Conservation (phyloP, 225 moss, liverwort and hornwort species). For the Takakia lepidozioides region DNA sequence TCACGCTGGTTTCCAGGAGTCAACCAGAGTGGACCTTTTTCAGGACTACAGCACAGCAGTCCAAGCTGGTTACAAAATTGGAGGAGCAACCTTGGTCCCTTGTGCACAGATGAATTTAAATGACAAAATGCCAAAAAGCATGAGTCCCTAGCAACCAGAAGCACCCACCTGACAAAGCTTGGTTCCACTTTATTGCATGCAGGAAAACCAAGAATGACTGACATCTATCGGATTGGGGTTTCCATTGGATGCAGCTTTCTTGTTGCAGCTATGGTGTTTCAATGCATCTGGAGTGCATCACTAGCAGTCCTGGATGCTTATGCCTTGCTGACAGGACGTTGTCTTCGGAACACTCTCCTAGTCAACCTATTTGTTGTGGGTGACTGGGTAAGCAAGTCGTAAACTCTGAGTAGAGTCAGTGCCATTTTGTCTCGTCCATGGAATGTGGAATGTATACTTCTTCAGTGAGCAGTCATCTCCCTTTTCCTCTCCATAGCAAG, state of each 20-base stretch:
- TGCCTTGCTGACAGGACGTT: constrained; percentile 54
- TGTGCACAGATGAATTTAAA: too few species aligned
- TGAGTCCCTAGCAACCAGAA: background rate
- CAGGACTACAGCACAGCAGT: too few species aligned
- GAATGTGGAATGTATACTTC: too few species aligned
- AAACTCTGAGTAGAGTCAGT: background rate
- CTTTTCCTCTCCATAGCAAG: too few species aligned
- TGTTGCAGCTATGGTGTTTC: constrained; percentile 76
- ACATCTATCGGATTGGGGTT: constrained; percentile 6
- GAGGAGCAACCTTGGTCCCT: background rate
- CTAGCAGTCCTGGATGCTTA: constrained; percentile 56
- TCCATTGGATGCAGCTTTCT: constrained; percentile 53
- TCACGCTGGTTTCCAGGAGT: too few species aligned
- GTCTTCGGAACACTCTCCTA: constrained; percentile 58
- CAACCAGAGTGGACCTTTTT: too few species aligned
- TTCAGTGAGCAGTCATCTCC: too few species aligned
- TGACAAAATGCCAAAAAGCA: too few species aligned
- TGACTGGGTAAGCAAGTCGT: constrained; percentile 59
- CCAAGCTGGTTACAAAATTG: too few species aligned
- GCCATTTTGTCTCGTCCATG: background rate
- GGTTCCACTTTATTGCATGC: background rate
- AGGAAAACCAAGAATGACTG: background rate
- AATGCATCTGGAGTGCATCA: constrained; percentile 71
- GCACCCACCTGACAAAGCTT: background rate
- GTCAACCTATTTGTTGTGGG: constrained; percentile 74